Evolutionary conservation across 208 protist genomes (phyloP).

Genomic region (Novymonas esmeraldas): DNA sequence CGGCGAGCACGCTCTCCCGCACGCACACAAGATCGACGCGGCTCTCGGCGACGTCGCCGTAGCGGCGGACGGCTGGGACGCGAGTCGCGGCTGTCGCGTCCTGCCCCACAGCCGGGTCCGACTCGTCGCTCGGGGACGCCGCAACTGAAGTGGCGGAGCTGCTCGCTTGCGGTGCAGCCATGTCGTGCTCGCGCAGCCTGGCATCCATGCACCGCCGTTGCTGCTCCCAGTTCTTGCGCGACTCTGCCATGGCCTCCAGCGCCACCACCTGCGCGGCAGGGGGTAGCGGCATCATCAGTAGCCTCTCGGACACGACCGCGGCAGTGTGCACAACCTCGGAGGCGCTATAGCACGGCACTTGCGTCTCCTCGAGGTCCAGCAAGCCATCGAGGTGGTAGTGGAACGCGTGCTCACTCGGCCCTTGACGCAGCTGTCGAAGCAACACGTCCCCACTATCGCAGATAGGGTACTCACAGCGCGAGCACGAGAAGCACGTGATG

Average conservation of each 20-base stretch:
- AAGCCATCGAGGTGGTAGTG: conserved; percentile 76
- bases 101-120: neutral
- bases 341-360: conserved; percentile 85
- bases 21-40: conserved; percentile 76
- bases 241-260: conserved; percentile 66
- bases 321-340: conserved; percentile 56
- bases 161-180: neutral
- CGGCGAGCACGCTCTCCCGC: conserved; percentile 33
- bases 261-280: conserved; percentile 57
- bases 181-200: conserved; percentile 16
- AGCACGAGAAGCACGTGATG: conserved; percentile 74
- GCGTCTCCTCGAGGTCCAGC: conserved; percentile 57
- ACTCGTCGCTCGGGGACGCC: neutral
- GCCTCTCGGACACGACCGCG: conserved; percentile 54
- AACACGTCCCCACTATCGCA: conserved; percentile 62
- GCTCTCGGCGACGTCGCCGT: conserved; percentile 42
- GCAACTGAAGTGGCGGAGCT: neutral
- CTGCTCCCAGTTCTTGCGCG: conserved; percentile 38
- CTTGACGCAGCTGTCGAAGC: conserved; percentile 33
- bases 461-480: conserved; percentile 80
- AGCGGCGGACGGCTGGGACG: conserved; percentile 39
- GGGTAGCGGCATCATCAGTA: conserved; percentile 59
- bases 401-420: conserved; percentile 69
- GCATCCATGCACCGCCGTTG: conserved; percentile 28
- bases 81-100: neutral